A percentile compares a stretch with the other conserved stretches of the same genome.
phyloP scores from a whole-genome alignment of 2,329 filamentous ascomycete species.

The Colletotrichum melonis region DNA sequence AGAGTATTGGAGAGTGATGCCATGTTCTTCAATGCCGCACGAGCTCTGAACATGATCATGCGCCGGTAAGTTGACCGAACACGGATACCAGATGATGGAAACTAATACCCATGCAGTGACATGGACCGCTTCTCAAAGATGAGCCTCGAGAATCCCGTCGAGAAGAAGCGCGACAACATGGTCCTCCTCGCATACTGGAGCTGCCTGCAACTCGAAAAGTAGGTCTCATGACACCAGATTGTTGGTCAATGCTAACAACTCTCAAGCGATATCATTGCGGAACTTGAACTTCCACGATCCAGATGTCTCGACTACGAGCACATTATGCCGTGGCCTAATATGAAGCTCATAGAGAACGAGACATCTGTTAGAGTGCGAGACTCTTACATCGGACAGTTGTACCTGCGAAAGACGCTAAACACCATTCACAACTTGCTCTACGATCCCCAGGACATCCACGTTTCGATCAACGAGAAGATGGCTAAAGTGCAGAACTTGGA shows the following conservation, averaged over 20 bases:
- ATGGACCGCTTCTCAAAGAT: constrained; percentile 59
- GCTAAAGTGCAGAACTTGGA: constrained; percentile 53
- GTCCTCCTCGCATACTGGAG: constrained; percentile 89
- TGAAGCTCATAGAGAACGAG: constrained; percentile 53
- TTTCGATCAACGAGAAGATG: constrained; percentile 50
- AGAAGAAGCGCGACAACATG: constrained; percentile 68
- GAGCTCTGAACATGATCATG: constrained; percentile 76
- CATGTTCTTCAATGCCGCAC: constrained; percentile 67
- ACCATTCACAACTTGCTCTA: constrained; percentile 69
- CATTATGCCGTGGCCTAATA: constrained; percentile 75
- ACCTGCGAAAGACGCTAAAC: constrained; percentile 73
- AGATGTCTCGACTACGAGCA: constrained; percentile 71
- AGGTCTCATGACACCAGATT: constrained; percentile 34
- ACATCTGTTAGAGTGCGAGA: constrained; percentile 62
- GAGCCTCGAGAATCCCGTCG: constrained; percentile 50
- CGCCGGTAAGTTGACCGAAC: constrained; percentile 69
- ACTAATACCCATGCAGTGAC: constrained; percentile 49
- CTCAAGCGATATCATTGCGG: constrained; percentile 86
- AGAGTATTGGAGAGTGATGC: constrained; percentile 86
- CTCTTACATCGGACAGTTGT: constrained; percentile 73
- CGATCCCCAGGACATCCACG: constrained; percentile 52
- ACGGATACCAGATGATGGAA: neutral
- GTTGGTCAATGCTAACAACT: constrained; percentile 32
- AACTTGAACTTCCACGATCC: constrained; percentile 75
- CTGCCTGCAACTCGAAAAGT: constrained; percentile 92